phyloP scores from a whole-genome alignment of 2,329 filamentous ascomycete genomes.

The Alternaria panax region DNA sequence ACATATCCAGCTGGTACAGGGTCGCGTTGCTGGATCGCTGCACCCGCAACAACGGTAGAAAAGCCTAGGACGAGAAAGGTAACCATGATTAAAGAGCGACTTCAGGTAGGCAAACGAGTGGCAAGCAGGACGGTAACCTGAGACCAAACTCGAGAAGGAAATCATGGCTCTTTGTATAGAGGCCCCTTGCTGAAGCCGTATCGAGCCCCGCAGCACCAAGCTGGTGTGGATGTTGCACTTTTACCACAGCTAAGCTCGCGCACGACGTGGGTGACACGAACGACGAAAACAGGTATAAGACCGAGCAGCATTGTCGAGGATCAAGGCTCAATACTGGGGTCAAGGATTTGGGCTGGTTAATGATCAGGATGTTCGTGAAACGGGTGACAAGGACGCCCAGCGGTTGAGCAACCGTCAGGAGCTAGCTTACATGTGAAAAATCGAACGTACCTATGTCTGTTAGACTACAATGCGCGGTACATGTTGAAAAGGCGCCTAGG shows the following conservation, averaged over 20 bases:
- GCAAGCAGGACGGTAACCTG: constrained; percentile 7
- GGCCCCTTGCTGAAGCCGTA: neutral
- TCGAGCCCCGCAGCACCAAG: constrained; percentile 18
- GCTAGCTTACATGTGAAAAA: neutral
- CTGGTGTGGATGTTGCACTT: neutral
- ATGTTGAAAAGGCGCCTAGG: neutral
- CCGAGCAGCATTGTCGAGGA: constrained; percentile 6
- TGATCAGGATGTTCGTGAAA: constrained; percentile 5
- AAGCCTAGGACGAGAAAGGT: constrained; percentile 32
- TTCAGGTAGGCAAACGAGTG: constrained; percentile 4
- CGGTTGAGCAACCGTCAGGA: neutral
- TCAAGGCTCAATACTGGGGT: constrained; percentile 4
- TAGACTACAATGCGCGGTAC: neutral
- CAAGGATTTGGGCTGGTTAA: constrained; percentile 12
- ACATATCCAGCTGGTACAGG: constrained; percentile 46
- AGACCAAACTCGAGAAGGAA: neutral
- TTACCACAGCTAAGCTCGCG: constrained; percentile 8
- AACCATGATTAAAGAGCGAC: constrained; percentile 28
- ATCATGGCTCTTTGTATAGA: constrained; percentile 12
- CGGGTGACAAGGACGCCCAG: neutral
- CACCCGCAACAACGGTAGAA: constrained; percentile 29
- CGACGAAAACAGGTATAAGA: constrained; percentile 9
- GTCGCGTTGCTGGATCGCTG: constrained; percentile 41
- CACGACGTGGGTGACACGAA: constrained; percentile 4
- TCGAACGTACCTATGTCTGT: neutral